A percentile compares a stretch with the other conserved stretches of the same genome.
These are phyloP conservation scores for Diaporthe sp. DNA, from an alignment of 2,329 filamentous ascomycete genomes.

Conservation along the genomic window DNA sequence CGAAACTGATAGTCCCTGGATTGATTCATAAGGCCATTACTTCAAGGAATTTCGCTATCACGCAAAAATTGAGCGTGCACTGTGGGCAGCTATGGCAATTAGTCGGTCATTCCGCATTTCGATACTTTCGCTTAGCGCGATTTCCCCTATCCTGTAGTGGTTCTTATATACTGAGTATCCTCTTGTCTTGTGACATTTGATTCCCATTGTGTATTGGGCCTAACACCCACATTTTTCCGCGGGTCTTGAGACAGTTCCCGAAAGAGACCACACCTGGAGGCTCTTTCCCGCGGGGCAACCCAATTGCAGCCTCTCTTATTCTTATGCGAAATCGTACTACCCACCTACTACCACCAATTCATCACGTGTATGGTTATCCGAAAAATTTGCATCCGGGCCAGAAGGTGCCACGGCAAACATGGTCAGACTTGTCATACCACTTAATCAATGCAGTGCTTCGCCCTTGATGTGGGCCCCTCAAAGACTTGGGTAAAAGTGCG, in stretches of 20 bases:
- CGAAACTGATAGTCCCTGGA: neutral
- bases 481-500: neutral
- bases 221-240: neutral
- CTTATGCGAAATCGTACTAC: neutral
- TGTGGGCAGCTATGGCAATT: neutral
- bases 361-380: neutral
- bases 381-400: neutral
- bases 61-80: neutral
- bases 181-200: neutral
- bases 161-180: neutral
- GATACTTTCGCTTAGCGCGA: neutral
- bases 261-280: too few relatives aligned
- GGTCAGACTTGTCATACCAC: neutral
- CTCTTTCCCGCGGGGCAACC: too few relatives aligned
- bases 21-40: neutral
- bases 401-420: neutral
- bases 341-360: neutral
- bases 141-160: neutral
- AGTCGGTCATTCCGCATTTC: neutral
- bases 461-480: neutral
- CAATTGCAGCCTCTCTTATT: neutral
- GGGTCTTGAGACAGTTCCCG: neutral
- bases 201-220: neutral
- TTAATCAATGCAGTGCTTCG: slow-evolving; percentile 12
- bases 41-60: neutral